Percentiles rank a stretch among this genome's conserved stretches.
These are phyloP conservation scores for Leccinum broughii DNA, from an alignment of 768 basidiomycete genomes.

Conservation along the genomic window DNA sequence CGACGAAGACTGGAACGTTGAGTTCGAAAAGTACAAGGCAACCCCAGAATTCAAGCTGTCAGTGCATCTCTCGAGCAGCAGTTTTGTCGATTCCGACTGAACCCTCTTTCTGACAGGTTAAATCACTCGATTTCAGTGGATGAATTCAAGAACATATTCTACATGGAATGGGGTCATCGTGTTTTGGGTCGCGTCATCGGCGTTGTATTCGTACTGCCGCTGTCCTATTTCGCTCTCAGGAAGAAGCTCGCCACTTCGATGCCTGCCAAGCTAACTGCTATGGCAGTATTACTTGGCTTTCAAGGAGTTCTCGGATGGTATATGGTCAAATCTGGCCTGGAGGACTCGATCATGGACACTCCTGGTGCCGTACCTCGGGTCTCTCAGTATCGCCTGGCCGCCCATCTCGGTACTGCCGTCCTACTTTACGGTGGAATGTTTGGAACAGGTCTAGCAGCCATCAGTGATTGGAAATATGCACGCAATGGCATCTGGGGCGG, in stretches of 20 bases:
- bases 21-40: slow-evolving; percentile 91
- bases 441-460: slow-evolving; percentile 67
- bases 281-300: slow-evolving; percentile 82
- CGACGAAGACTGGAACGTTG: slow-evolving; percentile 73
- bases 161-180: slow-evolving; percentile 98
- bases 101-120: slow-evolving; percentile 48
- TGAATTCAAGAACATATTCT: slow-evolving; percentile 96
- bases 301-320: slow-evolving; percentile 98
- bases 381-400: slow-evolving; percentile 93
- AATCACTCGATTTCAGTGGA: slow-evolving; percentile 86
- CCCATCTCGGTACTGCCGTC: slow-evolving; percentile 91
- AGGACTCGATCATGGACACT: slow-evolving; percentile 74
- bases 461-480: slow-evolving; percentile 79
- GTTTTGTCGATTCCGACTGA: neutral
- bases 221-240: slow-evolving; percentile 74
- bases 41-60: slow-evolving; percentile 97
- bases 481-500: slow-evolving; percentile 61
- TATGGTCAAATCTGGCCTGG: slow-evolving; percentile 97
- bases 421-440: slow-evolving; percentile 95
- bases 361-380: slow-evolving; percentile 91
- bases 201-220: slow-evolving; percentile 78
- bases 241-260: slow-evolving; percentile 67
- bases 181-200: slow-evolving; percentile 88
- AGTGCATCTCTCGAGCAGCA: slow-evolving; percentile 33
- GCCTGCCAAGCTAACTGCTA: slow-evolving; percentile 61